These are phyloP conservation scores for Coemansia sp. DNA, from an alignment of 192 early-diverging fungal species.

Conservation along the genomic window DNA sequence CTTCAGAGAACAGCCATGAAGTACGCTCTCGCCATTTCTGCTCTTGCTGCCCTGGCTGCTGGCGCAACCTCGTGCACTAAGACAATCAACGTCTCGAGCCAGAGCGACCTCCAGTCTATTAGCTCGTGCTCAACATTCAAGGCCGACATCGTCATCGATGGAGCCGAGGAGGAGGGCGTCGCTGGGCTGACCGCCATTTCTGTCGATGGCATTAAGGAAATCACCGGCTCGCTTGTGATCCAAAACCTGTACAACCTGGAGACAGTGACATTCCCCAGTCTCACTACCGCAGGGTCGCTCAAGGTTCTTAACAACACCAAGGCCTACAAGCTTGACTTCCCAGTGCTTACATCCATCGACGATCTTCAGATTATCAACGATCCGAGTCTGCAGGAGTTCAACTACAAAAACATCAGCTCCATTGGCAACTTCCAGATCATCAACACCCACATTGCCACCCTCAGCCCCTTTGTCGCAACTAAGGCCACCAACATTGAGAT, in stretches of 20 bases:
- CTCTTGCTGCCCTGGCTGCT: conserved; percentile 37
- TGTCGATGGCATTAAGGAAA: conserved; percentile 41
- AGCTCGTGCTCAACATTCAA: conserved; percentile 45
- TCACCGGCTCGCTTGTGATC: conserved; percentile 53
- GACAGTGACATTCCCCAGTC: conserved; percentile 43
- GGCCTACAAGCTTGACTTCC: conserved; percentile 48
- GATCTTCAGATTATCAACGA: conserved; percentile 57
- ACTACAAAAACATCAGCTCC: conserved; percentile 49
- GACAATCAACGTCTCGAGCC: conserved; percentile 37
- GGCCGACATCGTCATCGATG: conserved; percentile 46
- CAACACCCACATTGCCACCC: conserved; percentile 46
- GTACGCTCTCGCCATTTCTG: conserved; percentile 41
- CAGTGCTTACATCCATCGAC: conserved; percentile 38
- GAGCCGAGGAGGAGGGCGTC: conserved; percentile 13
- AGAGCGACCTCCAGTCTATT: conserved; percentile 45
- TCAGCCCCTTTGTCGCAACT: conserved; percentile 42
- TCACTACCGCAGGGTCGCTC: conserved; percentile 45
- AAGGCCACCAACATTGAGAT: conserved; percentile 55
- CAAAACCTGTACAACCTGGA: conserved; percentile 59
- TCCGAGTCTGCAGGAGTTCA: conserved; percentile 54
- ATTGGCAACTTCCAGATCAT: conserved; percentile 56
- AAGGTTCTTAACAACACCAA: conserved; percentile 61
- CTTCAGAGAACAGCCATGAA: conserved; percentile 26
- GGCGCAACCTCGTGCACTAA: conserved; percentile 50
- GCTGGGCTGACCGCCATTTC: conserved; percentile 24